A percentile compares a stretch with the other conserved stretches of the same genome.
Conservation (phyloP, 2,329 filamentous ascomycete genomes). For the Myriosclerotinia curreyana region DNA sequence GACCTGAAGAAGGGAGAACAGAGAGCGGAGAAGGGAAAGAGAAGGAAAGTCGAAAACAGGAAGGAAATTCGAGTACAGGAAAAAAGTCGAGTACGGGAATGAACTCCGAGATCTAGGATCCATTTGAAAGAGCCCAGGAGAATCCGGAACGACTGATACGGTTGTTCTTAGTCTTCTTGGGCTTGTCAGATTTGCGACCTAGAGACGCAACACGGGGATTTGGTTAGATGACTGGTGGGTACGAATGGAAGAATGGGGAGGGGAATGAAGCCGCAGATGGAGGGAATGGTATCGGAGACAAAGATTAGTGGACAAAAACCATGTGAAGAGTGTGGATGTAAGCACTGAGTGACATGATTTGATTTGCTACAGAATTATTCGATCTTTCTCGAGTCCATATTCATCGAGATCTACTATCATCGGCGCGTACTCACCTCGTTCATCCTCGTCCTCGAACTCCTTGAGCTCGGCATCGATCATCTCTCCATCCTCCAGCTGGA, state of each 20-base stretch:
- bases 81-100: neutral
- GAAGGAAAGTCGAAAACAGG: neutral
- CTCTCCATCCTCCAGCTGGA: conserved; percentile 54
- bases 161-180: conserved; percentile 11
- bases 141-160: conserved; percentile 18
- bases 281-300: conserved; percentile 6
- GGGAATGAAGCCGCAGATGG: neutral
- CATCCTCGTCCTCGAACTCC: conserved; percentile 53
- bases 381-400: conserved; percentile 37
- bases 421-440: conserved; percentile 40
- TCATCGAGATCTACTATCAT: conserved; percentile 39
- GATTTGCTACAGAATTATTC: conserved; percentile 33
- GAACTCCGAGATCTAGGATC: neutral
- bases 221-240: conserved; percentile 10
- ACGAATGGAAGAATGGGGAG: neutral
- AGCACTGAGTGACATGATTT: conserved; percentile 13
- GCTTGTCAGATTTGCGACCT: conserved; percentile 16
- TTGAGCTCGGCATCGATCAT: conserved; percentile 46
- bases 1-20: neutral
- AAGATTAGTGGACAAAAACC: neutral
- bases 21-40: neutral
- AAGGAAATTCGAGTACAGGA: neutral
- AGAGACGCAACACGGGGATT: conserved; percentile 12
- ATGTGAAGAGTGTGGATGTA: neutral
- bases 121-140: conserved; percentile 14